Evolutionary conservation across 441 rosid genomes (phyloP).

Genomic region (Hypseocharis bilobata): DNA sequence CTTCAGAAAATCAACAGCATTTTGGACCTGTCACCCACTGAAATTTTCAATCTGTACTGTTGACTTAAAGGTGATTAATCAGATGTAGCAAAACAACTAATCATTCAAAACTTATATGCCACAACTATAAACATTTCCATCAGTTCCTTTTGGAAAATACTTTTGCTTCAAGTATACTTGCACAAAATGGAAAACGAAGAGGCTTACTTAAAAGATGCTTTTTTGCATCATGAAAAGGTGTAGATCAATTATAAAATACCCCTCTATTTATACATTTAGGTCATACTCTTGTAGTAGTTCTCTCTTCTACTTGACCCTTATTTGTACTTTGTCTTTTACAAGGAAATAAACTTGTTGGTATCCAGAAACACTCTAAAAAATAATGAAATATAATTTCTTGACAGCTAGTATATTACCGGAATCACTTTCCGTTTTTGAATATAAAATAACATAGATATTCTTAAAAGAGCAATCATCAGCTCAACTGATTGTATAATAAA

Average conservation of each 20-base stretch:
- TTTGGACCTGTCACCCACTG: slow-evolving; percentile 62
- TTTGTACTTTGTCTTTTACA: not conserved
- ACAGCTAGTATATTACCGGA: not conserved
- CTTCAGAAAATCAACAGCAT: slow-evolving; percentile 83
- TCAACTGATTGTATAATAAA: no score
- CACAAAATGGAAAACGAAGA: not conserved
- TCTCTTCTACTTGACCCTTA: not conserved
- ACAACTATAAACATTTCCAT: not conserved
- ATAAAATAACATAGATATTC: not conserved
- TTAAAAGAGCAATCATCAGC: no score
- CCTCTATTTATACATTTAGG: not conserved
- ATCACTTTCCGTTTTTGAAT: no score
- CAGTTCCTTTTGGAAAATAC: not conserved
- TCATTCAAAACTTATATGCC: slow-evolving; percentile 3
- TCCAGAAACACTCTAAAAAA: not conserved
- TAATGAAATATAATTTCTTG: not conserved
- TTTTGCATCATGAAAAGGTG: not conserved
- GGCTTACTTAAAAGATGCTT: not conserved
- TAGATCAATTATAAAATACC: not conserved
- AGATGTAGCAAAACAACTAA: slow-evolving; percentile 1
- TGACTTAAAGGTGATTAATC: not conserved
- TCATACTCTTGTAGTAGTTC: not conserved
- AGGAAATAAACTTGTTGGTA: not conserved
- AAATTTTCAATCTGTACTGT: slow-evolving; percentile 14
- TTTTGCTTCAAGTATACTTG: not conserved